Percentiles rank a stretch among this genome's conserved stretches.
Evolutionary conservation across 2,329 filamentous ascomycete species (phyloP).

Genomic region (Arthrinium puccinioides): DNA sequence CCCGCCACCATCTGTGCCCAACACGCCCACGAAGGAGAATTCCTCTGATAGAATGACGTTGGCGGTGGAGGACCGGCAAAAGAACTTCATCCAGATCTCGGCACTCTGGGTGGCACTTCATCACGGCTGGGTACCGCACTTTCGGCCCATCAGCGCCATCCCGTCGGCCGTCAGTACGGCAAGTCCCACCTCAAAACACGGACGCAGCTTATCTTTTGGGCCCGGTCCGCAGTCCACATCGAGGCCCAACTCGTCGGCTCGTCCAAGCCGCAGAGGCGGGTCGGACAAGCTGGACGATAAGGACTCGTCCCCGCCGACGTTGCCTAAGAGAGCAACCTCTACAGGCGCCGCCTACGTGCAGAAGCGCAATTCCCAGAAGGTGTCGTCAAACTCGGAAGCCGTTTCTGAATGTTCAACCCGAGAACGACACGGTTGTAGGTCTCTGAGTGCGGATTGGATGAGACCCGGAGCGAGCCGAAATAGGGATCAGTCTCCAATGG

Average conservation of each 20-base stretch:
- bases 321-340: constrained; percentile 35
- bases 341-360: constrained; percentile 40
- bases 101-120: constrained; percentile 44
- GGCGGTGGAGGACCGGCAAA: constrained; percentile 34
- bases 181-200: not conserved
- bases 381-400: too few species aligned
- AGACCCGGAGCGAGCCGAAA: too few species aligned
- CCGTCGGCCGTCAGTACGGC: constrained; percentile 4
- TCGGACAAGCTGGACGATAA: constrained; percentile 7
- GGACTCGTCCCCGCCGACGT: not conserved
- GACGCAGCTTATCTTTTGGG: constrained; percentile 6
- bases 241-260: constrained; percentile 8
- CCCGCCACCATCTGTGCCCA: constrained; percentile 26
- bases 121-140: constrained; percentile 33
- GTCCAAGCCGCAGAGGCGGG: constrained; percentile 6
- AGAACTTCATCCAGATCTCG: constrained; percentile 42
- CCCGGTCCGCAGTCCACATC: constrained; percentile 10
- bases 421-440: too few species aligned
- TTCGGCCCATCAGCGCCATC: constrained; percentile 20
- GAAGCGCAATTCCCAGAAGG: constrained; percentile 19
- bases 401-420: too few species aligned
- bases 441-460: too few species aligned
- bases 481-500: too few species aligned
- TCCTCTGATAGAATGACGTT: constrained; percentile 24
- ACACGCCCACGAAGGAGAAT: constrained; percentile 8